Conservation (phyloP, 441 rosid genomes). For the Kokia cookei region DNA sequence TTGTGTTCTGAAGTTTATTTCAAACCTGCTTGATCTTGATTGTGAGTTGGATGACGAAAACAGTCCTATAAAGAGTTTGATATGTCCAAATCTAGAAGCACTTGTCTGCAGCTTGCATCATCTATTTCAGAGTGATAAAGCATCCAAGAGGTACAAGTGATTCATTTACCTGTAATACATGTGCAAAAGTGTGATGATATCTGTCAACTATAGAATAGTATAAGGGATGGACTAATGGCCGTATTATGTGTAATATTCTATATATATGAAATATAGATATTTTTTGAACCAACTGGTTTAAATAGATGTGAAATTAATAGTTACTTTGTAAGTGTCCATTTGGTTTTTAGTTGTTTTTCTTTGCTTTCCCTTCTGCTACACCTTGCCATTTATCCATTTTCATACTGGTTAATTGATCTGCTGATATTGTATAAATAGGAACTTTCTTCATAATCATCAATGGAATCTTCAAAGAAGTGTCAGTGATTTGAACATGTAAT, state of each 20-base stretch:
- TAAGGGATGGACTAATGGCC: background rate
- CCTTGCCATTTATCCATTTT: background rate
- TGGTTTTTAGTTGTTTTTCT: background rate
- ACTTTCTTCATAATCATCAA: background rate
- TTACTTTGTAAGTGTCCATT: background rate
- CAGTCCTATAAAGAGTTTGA: slow-evolving; percentile 32
- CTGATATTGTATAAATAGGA: background rate
- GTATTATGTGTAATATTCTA: background rate
- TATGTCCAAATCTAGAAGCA: slow-evolving; percentile 55
- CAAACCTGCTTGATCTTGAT: slow-evolving; percentile 78
- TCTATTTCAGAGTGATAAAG: slow-evolving; percentile 49
- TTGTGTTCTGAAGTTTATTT: slow-evolving; percentile 64
- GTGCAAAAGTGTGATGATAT: background rate
- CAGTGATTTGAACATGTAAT: background rate
- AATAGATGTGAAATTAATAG: background rate
- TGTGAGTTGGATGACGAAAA: slow-evolving; percentile 48
- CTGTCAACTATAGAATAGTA: background rate
- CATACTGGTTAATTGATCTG: background rate
- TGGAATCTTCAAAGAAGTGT: background rate
- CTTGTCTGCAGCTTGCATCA: slow-evolving; percentile 69
- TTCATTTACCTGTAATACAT: background rate
- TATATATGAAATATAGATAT: background rate
- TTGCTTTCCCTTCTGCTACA: background rate
- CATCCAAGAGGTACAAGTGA: slow-evolving; percentile 58
- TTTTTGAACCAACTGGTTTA: background rate